phyloP scores from a whole-genome alignment of 75 land plant genomes.

The Ceratopteris richardii region DNA sequence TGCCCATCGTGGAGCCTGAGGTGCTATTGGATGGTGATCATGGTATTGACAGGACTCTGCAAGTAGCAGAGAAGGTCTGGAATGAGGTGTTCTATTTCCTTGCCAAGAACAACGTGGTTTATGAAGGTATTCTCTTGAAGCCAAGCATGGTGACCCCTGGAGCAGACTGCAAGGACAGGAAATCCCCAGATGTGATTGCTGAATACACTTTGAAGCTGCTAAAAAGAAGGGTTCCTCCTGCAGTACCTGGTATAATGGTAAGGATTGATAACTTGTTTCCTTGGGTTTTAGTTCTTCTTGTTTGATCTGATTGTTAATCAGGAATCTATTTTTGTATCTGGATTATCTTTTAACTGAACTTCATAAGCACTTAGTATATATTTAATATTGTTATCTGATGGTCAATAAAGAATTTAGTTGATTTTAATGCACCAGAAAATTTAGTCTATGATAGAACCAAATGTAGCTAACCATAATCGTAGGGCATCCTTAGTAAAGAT shows the following conservation, averaged over 20 bases:
- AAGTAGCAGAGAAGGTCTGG: slow-evolving; percentile 56
- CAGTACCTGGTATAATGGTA: slow-evolving; percentile 96
- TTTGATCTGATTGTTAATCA: too few species aligned
- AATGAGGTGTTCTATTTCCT: slow-evolving; percentile 64
- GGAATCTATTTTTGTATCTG: too few species aligned
- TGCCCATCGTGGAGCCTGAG: slow-evolving; percentile 87
- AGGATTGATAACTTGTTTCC: too few species aligned
- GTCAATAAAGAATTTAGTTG: too few species aligned
- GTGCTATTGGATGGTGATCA: slow-evolving; percentile 70
- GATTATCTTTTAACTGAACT: too few species aligned
- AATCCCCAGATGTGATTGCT: slow-evolving; percentile 56
- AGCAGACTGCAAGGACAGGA: slow-evolving; percentile 60
- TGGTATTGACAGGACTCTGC: slow-evolving; percentile 59
- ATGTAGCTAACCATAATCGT: too few species aligned
- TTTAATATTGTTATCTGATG: too few species aligned
- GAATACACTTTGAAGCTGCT: slow-evolving; percentile 63
- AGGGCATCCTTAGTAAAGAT: too few species aligned
- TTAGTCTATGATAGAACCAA: too few species aligned
- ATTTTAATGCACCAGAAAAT: too few species aligned
- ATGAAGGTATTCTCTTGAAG: slow-evolving; percentile 76
- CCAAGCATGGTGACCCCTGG: slow-evolving; percentile 93
- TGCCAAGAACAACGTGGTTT: slow-evolving; percentile 71
- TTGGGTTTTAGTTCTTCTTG: too few species aligned
- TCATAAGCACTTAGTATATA: too few species aligned
- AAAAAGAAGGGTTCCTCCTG: slow-evolving; percentile 53